A percentile compares a stretch with the other conserved stretches of the same genome.
Evolutionary conservation across 2,329 filamentous ascomycete genomes (phyloP).

Genomic region (Pseudocercospora eumusae): DNA sequence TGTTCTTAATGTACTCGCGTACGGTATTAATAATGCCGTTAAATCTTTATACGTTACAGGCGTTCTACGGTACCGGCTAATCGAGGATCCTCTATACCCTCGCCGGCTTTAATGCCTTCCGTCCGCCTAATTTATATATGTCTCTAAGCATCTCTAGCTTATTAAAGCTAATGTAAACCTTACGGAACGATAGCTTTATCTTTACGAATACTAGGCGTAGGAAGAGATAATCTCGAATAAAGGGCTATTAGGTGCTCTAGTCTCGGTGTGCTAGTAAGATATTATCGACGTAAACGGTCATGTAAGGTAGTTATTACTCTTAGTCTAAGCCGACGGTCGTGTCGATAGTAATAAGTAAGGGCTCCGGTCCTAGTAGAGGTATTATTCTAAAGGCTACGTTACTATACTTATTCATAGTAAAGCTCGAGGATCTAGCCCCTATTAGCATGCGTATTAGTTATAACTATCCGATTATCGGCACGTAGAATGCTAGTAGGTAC

Average conservation of each 20-base stretch:
- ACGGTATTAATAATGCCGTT: too few relatives aligned
- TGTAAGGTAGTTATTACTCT: background rate
- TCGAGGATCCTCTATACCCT: too few relatives aligned
- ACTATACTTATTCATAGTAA: background rate
- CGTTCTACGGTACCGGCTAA: too few relatives aligned
- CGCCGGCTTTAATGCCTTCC: too few relatives aligned
- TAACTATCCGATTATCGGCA: background rate
- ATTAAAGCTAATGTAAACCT: background rate
- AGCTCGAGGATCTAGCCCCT: background rate
- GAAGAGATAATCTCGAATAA: background rate
- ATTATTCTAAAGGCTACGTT: background rate
- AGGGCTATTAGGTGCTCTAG: background rate
- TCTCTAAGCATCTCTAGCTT: background rate
- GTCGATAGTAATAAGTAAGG: background rate
- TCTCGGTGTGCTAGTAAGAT: background rate
- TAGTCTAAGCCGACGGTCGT: background rate
- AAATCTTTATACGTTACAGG: too few relatives aligned
- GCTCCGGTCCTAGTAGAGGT: background rate
- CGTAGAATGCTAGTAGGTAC: background rate
- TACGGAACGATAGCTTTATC: background rate
- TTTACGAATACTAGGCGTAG: background rate
- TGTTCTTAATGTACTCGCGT: background rate
- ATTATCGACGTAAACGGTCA: background rate
- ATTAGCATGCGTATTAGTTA: background rate
- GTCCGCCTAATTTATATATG: too few relatives aligned